These are phyloP conservation scores for Sphagnurus paluster DNA, from an alignment of 1,284 basidiomycete species.

Conservation along the genomic window DNA sequence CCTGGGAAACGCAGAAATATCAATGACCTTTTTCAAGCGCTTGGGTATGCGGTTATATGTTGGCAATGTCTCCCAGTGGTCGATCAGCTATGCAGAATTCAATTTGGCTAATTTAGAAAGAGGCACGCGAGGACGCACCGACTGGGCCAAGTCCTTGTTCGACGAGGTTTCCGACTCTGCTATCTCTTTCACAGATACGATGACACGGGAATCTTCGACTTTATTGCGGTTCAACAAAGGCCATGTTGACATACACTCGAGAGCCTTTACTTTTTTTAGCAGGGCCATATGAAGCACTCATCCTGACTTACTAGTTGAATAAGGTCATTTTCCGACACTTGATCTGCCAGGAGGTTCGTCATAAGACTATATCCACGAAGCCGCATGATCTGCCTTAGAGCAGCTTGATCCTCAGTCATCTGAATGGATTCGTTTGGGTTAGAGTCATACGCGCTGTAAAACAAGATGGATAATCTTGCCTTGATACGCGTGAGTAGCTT, in stretches of 20 bases:
- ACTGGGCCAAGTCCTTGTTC: slow-evolving; percentile 56
- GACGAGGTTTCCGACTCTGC: slow-evolving; percentile 56
- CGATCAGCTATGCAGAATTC: slow-evolving; percentile 68
- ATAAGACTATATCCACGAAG: slow-evolving; percentile 94
- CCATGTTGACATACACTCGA: slow-evolving; percentile 80
- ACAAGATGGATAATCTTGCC: slow-evolving; percentile 48
- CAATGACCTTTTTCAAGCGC: slow-evolving; percentile 46
- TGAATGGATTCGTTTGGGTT: slow-evolving; percentile 29
- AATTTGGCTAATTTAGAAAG: slow-evolving; percentile 3
- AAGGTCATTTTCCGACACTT: slow-evolving; percentile 73
- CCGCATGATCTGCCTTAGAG: slow-evolving; percentile 87
- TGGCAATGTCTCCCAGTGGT: slow-evolving; percentile 75
- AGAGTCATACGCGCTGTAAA: not conserved
- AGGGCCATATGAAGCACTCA: slow-evolving; percentile 1
- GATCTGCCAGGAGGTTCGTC: slow-evolving; percentile 86
- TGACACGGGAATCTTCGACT: slow-evolving; percentile 86
- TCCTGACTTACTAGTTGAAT: slow-evolving; percentile 56
- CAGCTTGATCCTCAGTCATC: slow-evolving; percentile 83
- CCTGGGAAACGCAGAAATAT: not conserved
- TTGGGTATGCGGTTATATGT: slow-evolving; percentile 87
- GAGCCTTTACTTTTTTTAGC: slow-evolving; percentile 45
- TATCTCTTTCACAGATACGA: slow-evolving; percentile 61
- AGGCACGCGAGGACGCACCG: slow-evolving; percentile 39
- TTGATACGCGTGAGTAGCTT: slow-evolving; percentile 88
- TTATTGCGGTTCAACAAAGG: slow-evolving; percentile 90